Evolutionary conservation across 345 rosid species (phyloP).

Genomic region (Hibiscus trionum): DNA sequence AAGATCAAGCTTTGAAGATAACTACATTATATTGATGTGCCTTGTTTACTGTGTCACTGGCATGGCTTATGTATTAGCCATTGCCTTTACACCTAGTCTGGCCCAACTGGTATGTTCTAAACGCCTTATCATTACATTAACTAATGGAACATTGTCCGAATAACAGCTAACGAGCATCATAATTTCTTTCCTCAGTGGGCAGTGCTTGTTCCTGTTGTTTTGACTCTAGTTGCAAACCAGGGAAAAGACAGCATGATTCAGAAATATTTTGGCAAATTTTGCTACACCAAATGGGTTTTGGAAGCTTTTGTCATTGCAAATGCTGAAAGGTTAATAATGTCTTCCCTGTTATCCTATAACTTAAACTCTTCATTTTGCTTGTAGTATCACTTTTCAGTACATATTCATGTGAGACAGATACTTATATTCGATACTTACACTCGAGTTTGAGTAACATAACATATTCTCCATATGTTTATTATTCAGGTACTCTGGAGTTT

Average conservation of each 20-base stretch:
- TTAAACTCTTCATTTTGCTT: background rate
- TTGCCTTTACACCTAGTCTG: conserved; percentile 52
- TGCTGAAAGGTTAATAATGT: conserved; percentile 46
- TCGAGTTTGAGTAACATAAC: background rate
- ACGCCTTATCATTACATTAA: background rate
- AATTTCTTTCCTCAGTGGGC: conserved; percentile 44
- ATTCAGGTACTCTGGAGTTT: conserved; percentile 52
- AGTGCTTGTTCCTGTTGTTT: conserved; percentile 72
- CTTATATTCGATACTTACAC: background rate
- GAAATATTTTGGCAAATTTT: conserved; percentile 44
- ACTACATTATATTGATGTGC: conserved; percentile 56
- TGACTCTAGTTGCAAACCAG: conserved; percentile 72
- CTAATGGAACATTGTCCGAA: background rate
- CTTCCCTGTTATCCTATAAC: background rate
- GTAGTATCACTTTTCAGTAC: too few relatives aligned
- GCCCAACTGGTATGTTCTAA: conserved; percentile 65
- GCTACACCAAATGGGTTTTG: conserved; percentile 80
- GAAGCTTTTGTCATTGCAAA: conserved; percentile 75
- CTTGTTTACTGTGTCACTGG: conserved; percentile 87
- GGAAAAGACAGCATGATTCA: conserved; percentile 33
- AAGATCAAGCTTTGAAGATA: conserved; percentile 66
- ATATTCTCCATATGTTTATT: background rate
- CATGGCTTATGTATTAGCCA: conserved; percentile 75
- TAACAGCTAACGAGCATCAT: background rate
- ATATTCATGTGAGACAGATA: background rate